Percentiles rank a stretch among this genome's conserved stretches.
phyloP scores from a whole-genome alignment of 768 basidiomycete species.

The Collybia mongolica region DNA sequence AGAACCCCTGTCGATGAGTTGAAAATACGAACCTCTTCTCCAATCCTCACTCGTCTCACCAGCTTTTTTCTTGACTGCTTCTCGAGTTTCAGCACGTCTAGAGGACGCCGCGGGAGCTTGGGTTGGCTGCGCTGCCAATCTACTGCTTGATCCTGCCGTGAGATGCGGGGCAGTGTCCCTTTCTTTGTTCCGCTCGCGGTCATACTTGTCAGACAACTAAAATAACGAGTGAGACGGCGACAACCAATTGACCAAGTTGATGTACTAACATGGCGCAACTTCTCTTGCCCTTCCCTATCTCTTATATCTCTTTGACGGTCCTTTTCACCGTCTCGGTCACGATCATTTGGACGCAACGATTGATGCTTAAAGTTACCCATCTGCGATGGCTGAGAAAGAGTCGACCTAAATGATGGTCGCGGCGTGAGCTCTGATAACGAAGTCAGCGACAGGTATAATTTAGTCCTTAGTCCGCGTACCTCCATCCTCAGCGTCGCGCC shows the following conservation, averaged over 20 bases:
- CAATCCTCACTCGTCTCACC: constrained; percentile 82
- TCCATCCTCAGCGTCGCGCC: constrained; percentile 74
- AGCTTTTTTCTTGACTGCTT: constrained; percentile 61
- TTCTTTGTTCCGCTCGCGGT: constrained; percentile 75
- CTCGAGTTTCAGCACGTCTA: constrained; percentile 59
- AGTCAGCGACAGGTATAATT: constrained; percentile 3
- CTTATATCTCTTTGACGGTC: constrained; percentile 59
- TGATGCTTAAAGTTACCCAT: constrained; percentile 95
- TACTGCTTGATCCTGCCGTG: constrained; percentile 37
- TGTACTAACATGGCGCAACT: constrained; percentile 66
- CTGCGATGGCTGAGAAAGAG: constrained; percentile 79
- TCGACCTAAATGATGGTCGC: constrained; percentile 69
- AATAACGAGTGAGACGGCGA: constrained; percentile 7
- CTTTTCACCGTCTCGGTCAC: constrained; percentile 49
- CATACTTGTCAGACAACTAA: constrained; percentile 85
- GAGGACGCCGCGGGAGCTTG: constrained; percentile 36
- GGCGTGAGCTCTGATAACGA: constrained; percentile 42
- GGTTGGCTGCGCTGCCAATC: constrained; percentile 33
- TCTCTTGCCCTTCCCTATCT: constrained; percentile 78
- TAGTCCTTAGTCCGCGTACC: constrained; percentile 37
- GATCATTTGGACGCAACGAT: constrained; percentile 67
- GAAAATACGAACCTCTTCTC: constrained; percentile 65
- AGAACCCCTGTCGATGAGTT: constrained; percentile 6
- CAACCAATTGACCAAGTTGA: constrained; percentile 4
- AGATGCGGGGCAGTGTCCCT: constrained; percentile 67